These are phyloP conservation scores for Speleostelium caveatum DNA, from an alignment of 78 protist species.

Conservation along the genomic window DNA sequence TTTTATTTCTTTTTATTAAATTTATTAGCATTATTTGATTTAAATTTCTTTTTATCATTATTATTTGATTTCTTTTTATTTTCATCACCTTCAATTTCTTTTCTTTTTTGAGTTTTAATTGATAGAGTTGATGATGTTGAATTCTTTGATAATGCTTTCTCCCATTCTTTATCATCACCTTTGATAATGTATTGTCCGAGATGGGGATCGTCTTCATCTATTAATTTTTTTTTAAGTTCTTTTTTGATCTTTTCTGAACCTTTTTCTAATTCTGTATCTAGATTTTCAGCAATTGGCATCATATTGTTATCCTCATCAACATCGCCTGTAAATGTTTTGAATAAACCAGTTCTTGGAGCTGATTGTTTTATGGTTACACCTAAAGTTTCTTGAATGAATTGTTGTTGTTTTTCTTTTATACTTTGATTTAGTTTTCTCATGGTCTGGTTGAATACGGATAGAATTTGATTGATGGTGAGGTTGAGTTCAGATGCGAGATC, in stretches of 20 bases:
- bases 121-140: slow-evolving; percentile 11
- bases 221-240: not conserved
- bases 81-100: slow-evolving; percentile 1
- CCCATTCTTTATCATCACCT: slow-evolving; percentile 60
- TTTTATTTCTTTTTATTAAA: not conserved
- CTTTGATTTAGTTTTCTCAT: slow-evolving; percentile 44
- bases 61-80: not conserved
- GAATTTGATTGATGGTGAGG: slow-evolving; percentile 42
- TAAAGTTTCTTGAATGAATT: slow-evolving; percentile 37
- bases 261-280: slow-evolving; percentile 33
- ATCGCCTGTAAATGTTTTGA: slow-evolving; percentile 58
- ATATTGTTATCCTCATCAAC: slow-evolving; percentile 20
- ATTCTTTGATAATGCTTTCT: slow-evolving; percentile 19
- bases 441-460: slow-evolving; percentile 68
- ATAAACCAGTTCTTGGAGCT: slow-evolving; percentile 50
- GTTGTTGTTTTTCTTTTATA: slow-evolving; percentile 9
- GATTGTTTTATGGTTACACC: not conserved
- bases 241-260: slow-evolving; percentile 29
- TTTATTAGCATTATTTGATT: not conserved
- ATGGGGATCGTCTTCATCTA: slow-evolving; percentile 1
- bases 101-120: slow-evolving; percentile 27
- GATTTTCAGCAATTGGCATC: slow-evolving; percentile 31
- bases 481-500: slow-evolving; percentile 50
- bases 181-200: slow-evolving; percentile 13
- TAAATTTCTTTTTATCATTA: not conserved